Base-by-base conservation (phyloP, 2,329 filamentous ascomycete species). In the Metarhizium sp. region DNA sequence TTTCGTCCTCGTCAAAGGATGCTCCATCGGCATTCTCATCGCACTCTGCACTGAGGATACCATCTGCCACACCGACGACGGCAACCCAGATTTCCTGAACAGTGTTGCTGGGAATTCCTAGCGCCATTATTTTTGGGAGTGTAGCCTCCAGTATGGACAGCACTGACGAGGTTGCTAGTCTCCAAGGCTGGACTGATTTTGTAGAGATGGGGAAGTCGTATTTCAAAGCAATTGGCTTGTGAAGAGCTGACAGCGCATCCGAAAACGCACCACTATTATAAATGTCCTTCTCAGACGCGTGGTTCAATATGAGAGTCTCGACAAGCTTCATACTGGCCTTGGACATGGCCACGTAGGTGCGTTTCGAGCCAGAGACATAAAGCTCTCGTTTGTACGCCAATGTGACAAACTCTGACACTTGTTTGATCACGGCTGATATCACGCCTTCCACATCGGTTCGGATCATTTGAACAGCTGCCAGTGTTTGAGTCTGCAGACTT, bases 341-440 rank as follows among this genome's bases (percentile, higher is more conserved):
- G 1, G 92, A 90, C 65, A 97, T 81, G 38, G 94, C 92, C 55
- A 99, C 84, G 66, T 91, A 97, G 0, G 90, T 95, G 6, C 90
- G 87, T 55, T 83, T 83, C 52, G 73, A 65, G 1, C 64, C 50
- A 2, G 53, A 60, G 13, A 73, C 55, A 58, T 69, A 25, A 58
- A 64, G 54, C 56, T 73, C 64, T 55, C 70, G 67, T 0, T 75
- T 70, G 61, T 89, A 92, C 1, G 90, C 86, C 38, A 95, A 74
- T 2, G 82, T 79, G 8, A 84, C 79, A 57, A 95, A 84, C 51
- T 88, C 81, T 1, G 90, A 82, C 10, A 91, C 78, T 55, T 88
- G 80, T 1, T 74, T 74, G 52, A 92, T 78, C 62, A 96, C 72
- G n/a, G 80, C 80, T 0, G 86, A 80, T 0, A 88, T 82, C 0